Percentiles rank a stretch among this genome's conserved stretches.
phyloP scores from a whole-genome alignment of 257 asterid species.

The Solanum paucissectum region DNA sequence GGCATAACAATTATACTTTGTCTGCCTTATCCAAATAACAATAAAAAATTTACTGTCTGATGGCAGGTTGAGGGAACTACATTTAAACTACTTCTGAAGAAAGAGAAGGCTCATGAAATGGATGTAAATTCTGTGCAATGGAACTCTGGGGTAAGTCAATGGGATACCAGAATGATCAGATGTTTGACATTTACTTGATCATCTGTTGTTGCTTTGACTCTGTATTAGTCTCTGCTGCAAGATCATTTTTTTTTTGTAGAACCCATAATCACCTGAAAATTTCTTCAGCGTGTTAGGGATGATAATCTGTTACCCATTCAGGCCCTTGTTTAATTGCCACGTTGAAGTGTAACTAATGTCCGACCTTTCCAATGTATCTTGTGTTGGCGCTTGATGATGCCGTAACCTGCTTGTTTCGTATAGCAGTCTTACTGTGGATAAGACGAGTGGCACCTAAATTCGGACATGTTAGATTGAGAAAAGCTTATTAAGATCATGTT shows the following conservation, averaged over 20 bases:
- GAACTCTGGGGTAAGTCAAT: conserved; percentile 60
- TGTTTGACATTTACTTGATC: not conserved
- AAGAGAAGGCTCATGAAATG: conserved; percentile 90
- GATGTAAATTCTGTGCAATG: conserved; percentile 88
- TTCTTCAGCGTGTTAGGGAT: not conserved
- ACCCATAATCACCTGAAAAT: not conserved
- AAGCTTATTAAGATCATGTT: not conserved
- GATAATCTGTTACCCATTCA: not conserved
- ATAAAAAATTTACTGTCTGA: not conserved
- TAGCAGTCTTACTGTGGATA: not conserved
- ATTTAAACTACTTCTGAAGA: conserved; percentile 61
- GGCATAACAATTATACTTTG: not conserved
- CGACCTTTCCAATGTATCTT: not conserved
- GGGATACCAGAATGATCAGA: not conserved
- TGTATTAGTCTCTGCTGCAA: not conserved
- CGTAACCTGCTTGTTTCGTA: not conserved
- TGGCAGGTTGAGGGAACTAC: conserved; percentile 29
- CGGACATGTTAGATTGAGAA: not conserved
- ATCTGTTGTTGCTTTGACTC: not conserved
- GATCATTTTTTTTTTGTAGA: not conserved
- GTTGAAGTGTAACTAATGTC: not conserved
- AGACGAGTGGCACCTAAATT: not conserved
- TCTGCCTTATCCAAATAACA: not conserved
- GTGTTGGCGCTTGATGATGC: not conserved
- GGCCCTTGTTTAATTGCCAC: not conserved